Evolutionary conservation across 805 yeast genomes (phyloP).

Genomic region (Candida easanensis): DNA sequence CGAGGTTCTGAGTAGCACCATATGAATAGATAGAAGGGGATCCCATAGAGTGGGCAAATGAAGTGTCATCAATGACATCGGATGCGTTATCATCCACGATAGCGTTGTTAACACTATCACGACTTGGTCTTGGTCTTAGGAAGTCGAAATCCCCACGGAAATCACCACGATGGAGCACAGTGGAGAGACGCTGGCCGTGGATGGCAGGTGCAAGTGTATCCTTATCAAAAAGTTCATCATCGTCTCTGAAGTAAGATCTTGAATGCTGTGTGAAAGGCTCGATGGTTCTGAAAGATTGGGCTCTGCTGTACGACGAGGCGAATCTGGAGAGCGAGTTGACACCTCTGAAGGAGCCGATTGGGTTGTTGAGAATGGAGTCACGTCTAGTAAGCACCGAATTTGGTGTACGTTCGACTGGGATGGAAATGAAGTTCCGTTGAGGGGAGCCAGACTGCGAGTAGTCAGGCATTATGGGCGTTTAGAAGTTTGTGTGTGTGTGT

Average conservation of each 20-base stretch:
- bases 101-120: slow-evolving; percentile 17
- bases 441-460: slow-evolving; percentile 8
- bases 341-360: slow-evolving; percentile 60
- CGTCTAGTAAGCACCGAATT: slow-evolving; percentile 29
- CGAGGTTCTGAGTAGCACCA: slow-evolving; percentile 31
- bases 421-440: slow-evolving; percentile 14
- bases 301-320: slow-evolving; percentile 76
- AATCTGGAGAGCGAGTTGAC: slow-evolving; percentile 70
- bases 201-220: slow-evolving; percentile 63
- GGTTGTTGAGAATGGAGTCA: slow-evolving; percentile 40
- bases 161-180: slow-evolving; percentile 36
- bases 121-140: slow-evolving; percentile 21
- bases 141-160: slow-evolving; percentile 32
- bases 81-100: slow-evolving; percentile 31
- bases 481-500: no score
- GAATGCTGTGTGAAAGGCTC: slow-evolving; percentile 39
- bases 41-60: slow-evolving; percentile 31
- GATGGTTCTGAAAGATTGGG: slow-evolving; percentile 66
- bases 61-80: slow-evolving; percentile 37
- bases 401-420: slow-evolving; percentile 19
- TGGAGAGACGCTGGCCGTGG: slow-evolving; percentile 62
- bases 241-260: slow-evolving; percentile 61
- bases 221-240: slow-evolving; percentile 68
- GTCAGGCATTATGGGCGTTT: no score
- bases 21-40: slow-evolving; percentile 30